Evolutionary conservation across 2,329 filamentous ascomycete genomes (phyloP).

Genomic region (Chlorencoelia australis): DNA sequence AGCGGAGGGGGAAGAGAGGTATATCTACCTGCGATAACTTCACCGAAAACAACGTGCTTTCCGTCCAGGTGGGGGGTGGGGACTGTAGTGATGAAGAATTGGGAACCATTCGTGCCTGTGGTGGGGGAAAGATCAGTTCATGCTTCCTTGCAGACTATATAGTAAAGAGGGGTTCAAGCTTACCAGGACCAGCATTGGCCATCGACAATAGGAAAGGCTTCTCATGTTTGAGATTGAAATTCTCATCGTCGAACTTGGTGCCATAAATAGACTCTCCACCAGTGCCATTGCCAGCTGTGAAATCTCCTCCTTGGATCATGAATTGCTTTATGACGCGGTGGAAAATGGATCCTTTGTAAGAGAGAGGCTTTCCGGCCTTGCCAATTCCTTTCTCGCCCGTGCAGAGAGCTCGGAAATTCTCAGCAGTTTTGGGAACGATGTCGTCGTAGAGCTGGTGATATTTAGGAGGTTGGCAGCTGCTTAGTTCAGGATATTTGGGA

Average conservation of each 20-base stretch:
- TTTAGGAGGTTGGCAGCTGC: too few relatives aligned
- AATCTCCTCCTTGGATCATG: slow-evolving; percentile 98
- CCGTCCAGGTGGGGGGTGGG: slow-evolving; percentile 82
- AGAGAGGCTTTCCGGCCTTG: slow-evolving; percentile 72
- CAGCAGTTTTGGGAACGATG: slow-evolving; percentile 86
- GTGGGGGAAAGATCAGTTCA: slow-evolving; percentile 6
- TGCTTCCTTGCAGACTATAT: neutral
- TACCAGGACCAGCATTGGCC: slow-evolving; percentile 92
- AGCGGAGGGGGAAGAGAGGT: too few relatives aligned
- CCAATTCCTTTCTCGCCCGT: slow-evolving; percentile 88
- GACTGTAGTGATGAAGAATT: slow-evolving; percentile 97
- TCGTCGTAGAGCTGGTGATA: slow-evolving; percentile 60
- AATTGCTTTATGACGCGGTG: slow-evolving; percentile 98
- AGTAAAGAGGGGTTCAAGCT: slow-evolving; percentile 24
- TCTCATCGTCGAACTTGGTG: slow-evolving; percentile 94
- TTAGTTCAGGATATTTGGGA: too few relatives aligned
- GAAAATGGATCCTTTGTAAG: slow-evolving; percentile 89
- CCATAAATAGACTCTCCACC: slow-evolving; percentile 97
- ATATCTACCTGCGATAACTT: slow-evolving; percentile 87
- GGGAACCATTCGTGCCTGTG: slow-evolving; percentile 82
- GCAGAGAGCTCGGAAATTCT: slow-evolving; percentile 92
- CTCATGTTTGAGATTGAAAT: slow-evolving; percentile 85
- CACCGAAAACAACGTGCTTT: slow-evolving; percentile 95
- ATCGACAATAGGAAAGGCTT: slow-evolving; percentile 91
- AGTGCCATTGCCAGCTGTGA: slow-evolving; percentile 88